These are phyloP conservation scores for Aspergillus diversus DNA, from an alignment of 495 filamentous ascomycete species.

Conservation along the genomic window DNA sequence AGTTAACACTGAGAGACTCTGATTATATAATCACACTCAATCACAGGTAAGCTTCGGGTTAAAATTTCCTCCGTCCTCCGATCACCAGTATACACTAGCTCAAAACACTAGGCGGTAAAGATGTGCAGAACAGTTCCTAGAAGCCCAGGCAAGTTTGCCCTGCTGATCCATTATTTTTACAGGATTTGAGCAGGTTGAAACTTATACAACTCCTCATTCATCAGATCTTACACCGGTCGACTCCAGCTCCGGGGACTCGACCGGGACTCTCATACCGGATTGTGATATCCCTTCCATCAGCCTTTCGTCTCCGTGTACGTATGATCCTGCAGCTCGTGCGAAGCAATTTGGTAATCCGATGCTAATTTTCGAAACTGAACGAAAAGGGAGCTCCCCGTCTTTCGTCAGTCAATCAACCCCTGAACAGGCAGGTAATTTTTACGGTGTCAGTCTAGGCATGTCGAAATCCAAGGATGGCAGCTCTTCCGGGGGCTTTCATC, in stretches of 20 bases:
- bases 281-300: slow-evolving; percentile 19
- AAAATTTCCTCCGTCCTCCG: slow-evolving; percentile 7
- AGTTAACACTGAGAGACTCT: background rate
- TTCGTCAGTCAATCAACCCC: background rate
- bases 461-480: slow-evolving; percentile 48
- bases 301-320: slow-evolving; percentile 21
- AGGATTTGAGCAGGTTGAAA: background rate
- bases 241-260: slow-evolving; percentile 10
- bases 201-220: slow-evolving; percentile 4
- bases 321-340: slow-evolving; percentile 5
- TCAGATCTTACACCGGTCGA: slow-evolving; percentile 22
- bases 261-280: slow-evolving; percentile 17
- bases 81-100: slow-evolving; percentile 15
- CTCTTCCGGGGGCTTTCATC: slow-evolving; percentile 71
- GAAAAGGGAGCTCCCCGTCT: slow-evolving; percentile 17
- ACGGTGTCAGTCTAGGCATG: slow-evolving; percentile 16
- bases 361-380: slow-evolving; percentile 16
- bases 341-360: slow-evolving; percentile 1
- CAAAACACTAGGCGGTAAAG: slow-evolving; percentile 27
- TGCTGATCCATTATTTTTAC: slow-evolving; percentile 3
- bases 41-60: background rate
- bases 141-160: slow-evolving; percentile 29
- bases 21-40: slow-evolving; percentile 5
- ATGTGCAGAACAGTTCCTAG: slow-evolving; percentile 26
- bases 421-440: background rate